Base-by-base conservation (phyloP, 2,329 filamentous ascomycete species). In the Botrytis deweyae region DNA sequence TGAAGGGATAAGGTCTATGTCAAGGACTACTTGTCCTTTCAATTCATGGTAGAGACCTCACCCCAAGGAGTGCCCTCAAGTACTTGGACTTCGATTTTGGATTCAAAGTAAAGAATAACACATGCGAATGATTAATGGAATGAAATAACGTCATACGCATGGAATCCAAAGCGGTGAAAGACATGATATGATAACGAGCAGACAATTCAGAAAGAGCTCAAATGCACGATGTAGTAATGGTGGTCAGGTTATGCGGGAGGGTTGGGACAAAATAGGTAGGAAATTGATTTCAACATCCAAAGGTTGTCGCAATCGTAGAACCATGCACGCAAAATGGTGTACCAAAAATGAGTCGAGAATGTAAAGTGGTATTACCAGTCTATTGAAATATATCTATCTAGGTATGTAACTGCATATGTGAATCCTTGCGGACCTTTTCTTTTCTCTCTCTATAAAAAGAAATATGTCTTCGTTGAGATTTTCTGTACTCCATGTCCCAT, bases 391-490 rank as follows among this genome's bases (percentile, higher is more conserved):
- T 62, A 62, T 63, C 38, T 70, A 61, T 70, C 52, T 70, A 55
- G 49, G 49, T 55, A 62, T 70, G 55, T 42, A 46, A 46, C 55
- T 25, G 25, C 22, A 29, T 46, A 70, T 62, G 42, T 63, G 10
- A 42, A 70, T 63, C 68, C 68, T 70, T 62, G 68, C 68, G 68
- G 38, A 74, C 52, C 25, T 73, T 40, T 68, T 68, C 68, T 70
- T 62, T 70, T 70, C 61, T 42, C 20, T 42, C 61, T 70, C 52
- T 70, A 70, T 46, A 10, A 62, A 62, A 58, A 46, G 22, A 74
- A 64, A 74, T 63, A 68, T 72, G 63, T 69, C 61, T 61, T 74
- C 61, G 72, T 72, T 72, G 49, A 58, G 66, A 68, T 72, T 69
- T 44, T 59, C 63, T 62, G 25, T 58, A 58, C 49, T 69, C 66